Evolutionary conservation across 768 basidiomycete species (phyloP), one percentile per base, ranked within the genome.

Genomic region (Naganishia vishniacii): DNA sequence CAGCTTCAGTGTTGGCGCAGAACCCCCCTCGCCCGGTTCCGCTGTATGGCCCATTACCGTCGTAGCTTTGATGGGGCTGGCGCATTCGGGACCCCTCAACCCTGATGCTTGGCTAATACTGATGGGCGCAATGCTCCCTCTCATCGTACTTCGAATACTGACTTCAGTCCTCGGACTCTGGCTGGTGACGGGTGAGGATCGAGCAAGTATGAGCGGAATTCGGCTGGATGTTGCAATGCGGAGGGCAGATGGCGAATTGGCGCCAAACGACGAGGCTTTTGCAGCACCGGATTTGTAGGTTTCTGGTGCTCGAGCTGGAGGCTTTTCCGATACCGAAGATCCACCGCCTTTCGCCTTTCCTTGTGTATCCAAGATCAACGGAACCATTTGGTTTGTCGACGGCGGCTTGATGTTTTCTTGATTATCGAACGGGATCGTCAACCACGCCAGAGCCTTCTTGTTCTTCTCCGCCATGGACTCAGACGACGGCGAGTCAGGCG

Each of bases 381-480:
- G 53, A n/a, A 56, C 53, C 53, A 56, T 4, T 34, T 23, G 2
- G 23, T 37, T 51, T 26, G 18, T 32, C 49, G 49, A 11, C 20
- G 49, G 37, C n/a, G 53, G 37, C 34, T 40, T 56, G 34, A 56
- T 56, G 15, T 56, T 56, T 16, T 56, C 53, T 29, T 56, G 53
- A 34, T 56, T 56, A 20, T 56, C 53, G 31, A 26, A 41, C 20
- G 37, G 32, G 15, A 23, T 26, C n/a, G 53, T 37, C 12, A 56
- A 34, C 53, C 53, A 56, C 3, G 53, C 53, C 15, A 56, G 37
- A 13, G 20, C 53, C 53, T 32, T 34, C 31, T 56, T 56, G 31
- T 56, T 56, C 53, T 41, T 56, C 23, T 56, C 53, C 34, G 34
- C 34, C 53, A 56, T 56, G 13, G 53, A 23, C n/a, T 31, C 2